These are phyloP conservation scores for Allomyces macrogynus DNA, from an alignment of 192 early-diverging fungal genomes.

Conservation along the genomic window DNA sequence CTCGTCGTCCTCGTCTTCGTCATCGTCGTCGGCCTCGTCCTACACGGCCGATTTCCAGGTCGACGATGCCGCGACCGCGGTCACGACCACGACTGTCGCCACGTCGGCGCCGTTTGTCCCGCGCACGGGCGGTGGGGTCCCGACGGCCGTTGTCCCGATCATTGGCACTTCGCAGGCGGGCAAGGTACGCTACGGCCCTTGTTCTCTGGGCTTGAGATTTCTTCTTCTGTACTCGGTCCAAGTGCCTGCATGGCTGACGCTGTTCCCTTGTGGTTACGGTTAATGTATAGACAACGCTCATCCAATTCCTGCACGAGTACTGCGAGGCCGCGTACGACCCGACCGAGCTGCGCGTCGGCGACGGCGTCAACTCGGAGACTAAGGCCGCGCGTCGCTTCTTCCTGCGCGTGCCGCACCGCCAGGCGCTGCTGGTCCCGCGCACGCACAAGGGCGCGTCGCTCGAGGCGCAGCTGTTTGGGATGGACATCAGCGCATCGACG, in stretches of 20 bases:
- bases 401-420: neutral
- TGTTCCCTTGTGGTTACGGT: no score
- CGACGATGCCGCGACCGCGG: no score
- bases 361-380: neutral
- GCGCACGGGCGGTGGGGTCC: no score
- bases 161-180: neutral
- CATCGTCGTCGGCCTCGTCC: no score
- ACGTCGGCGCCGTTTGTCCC: no score
- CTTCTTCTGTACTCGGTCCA: no score
- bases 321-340: neutral
- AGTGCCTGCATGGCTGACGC: no score
- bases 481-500: neutral
- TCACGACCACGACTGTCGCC: no score
- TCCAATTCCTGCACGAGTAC: neutral
- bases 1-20: no score
- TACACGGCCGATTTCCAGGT: no score
- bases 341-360: neutral
- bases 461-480: neutral
- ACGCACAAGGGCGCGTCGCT: neutral
- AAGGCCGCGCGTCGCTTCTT: neutral
- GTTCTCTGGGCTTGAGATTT: no score
- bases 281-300: neutral
- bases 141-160: neutral
- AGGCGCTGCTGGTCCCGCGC: neutral
- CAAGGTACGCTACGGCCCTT: neutral